These are phyloP conservation scores for Biscogniauxia marginata DNA, from an alignment of 2,329 filamentous ascomycete genomes.

Conservation along the genomic window DNA sequence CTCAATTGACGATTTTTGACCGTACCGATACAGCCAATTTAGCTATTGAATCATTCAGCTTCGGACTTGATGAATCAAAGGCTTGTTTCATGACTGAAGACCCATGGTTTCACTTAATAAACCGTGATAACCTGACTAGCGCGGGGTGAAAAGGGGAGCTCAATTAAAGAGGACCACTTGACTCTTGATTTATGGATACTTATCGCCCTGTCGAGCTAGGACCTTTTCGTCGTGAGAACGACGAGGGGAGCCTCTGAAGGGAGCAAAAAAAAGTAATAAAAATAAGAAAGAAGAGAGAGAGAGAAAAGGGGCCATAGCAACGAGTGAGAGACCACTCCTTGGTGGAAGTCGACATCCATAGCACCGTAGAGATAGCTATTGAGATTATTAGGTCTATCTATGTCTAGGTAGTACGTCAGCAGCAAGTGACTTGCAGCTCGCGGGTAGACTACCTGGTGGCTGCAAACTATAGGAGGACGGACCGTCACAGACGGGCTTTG, in stretches of 20 bases:
- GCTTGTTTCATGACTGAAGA: conserved; percentile 10
- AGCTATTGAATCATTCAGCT: conserved; percentile 12
- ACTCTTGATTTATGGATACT: not conserved
- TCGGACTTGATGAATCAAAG: conserved; percentile 4
- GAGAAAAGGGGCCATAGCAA: too few species aligned
- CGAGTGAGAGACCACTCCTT: too few species aligned
- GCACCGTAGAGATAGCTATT: too few species aligned
- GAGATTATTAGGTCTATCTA: too few species aligned
- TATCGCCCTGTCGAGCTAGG: not conserved
- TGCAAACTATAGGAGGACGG: too few species aligned
- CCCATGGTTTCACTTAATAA: conserved; percentile 14
- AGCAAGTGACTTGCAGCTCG: too few species aligned
- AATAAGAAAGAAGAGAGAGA: too few species aligned
- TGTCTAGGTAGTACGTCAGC: too few species aligned
- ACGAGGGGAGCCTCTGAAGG: too few species aligned
- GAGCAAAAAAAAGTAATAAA: not conserved
- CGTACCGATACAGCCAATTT: conserved; percentile 12
- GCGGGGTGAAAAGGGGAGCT: conserved; percentile 3
- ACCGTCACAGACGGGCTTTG: not conserved
- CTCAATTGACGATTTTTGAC: conserved; percentile 14
- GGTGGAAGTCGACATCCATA: too few species aligned
- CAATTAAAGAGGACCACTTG: conserved; percentile 6
- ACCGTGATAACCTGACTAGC: conserved; percentile 9
- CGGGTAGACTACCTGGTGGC: not conserved
- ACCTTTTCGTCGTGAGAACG: not conserved